Base-by-base conservation (phyloP, 306 rosid genomes). In the Acacia confusa region DNA sequence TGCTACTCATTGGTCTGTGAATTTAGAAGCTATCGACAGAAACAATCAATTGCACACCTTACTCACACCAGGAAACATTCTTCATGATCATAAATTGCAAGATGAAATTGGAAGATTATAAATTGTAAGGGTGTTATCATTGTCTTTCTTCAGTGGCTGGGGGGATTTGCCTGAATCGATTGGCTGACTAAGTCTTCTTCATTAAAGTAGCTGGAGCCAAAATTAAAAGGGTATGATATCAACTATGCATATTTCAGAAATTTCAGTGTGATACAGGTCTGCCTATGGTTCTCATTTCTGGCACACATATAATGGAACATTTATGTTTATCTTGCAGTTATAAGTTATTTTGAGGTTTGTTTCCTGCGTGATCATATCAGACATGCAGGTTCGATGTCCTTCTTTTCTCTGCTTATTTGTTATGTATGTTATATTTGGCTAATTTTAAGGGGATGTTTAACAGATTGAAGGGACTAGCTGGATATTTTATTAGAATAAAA, bases 321-420 rank as follows among this genome's bases (percentile, higher is more conserved):
- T 65, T 45, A 76, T 78, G 38, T 66, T 53, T 69, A 79, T 64
- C 38, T 16, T 53, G 78, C 82, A 71, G 78, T 72, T 70, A 12
- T 7, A 81, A 53, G 81, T 73, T 81, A 57, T 52, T 80, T 72
- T 10, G 34, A 40, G 79, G 70, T 67, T 72, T 36, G 43, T 38
- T 24, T 30, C 38, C 50, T 1, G 76, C 30, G 63, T 41, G 64
- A 60, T 38, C 44, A 13, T 70, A n/a, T 70, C 69, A 74, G 85
- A 13, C 45, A 91, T 92, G 97, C 97, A 92, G 97, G 95, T 58
- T 78, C 71, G 90, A 67, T 45, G 32, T 7, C 4, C 14, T 50
- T 36, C 34, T 53, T 55, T 27, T 16, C 24, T 22, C 34, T 44
- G 75, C 75, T 71, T 17, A 13, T 70, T 20, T 69, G 20, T 41